Evolutionary conservation across 2,329 filamentous ascomycete species (phyloP).

Genomic region (Grosmannia clavigera): DNA sequence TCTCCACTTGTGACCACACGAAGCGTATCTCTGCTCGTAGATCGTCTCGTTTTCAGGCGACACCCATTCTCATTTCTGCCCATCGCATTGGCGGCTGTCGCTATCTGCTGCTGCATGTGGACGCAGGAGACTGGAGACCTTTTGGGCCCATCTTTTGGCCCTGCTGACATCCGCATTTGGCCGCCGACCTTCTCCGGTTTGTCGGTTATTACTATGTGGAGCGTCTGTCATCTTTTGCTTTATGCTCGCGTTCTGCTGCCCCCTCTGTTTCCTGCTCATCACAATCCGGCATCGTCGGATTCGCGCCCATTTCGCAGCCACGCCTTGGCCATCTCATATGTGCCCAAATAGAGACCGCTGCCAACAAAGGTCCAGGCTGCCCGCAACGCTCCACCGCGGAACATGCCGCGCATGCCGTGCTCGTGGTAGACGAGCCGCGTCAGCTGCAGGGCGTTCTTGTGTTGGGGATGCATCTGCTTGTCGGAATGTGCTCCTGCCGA

Average conservation of each 20-base stretch:
- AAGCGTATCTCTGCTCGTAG: not conserved
- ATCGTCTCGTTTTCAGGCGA: not conserved
- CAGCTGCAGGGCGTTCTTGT: constrained; percentile 40
- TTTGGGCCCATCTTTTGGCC: not conserved
- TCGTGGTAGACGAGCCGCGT: constrained; percentile 52
- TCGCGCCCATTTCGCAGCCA: constrained; percentile 40
- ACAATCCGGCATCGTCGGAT: constrained; percentile 22
- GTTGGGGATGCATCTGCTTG: constrained; percentile 17
- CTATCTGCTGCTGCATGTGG: not conserved
- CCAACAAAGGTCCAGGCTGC: constrained; percentile 72
- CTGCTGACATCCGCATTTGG: not conserved
- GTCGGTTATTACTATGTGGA: too few relatives aligned
- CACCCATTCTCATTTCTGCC: too few relatives aligned
- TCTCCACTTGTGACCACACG: not conserved
- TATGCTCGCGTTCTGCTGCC: not conserved
- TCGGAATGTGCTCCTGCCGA: constrained; percentile 19
- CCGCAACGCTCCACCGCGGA: constrained; percentile 62
- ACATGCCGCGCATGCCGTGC: constrained; percentile 61
- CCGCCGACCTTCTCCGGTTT: not conserved
- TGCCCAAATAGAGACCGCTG: constrained; percentile 72
- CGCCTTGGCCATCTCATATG: constrained; percentile 68
- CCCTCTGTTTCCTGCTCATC: not conserved
- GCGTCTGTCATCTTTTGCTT: not conserved
- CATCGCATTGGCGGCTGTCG: too few relatives aligned
- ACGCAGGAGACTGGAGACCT: not conserved